Evolutionary conservation across 1,284 basidiomycete species (phyloP), one percentile per base, ranked within the genome.

Genomic region (Puccinia triticina): DNA sequence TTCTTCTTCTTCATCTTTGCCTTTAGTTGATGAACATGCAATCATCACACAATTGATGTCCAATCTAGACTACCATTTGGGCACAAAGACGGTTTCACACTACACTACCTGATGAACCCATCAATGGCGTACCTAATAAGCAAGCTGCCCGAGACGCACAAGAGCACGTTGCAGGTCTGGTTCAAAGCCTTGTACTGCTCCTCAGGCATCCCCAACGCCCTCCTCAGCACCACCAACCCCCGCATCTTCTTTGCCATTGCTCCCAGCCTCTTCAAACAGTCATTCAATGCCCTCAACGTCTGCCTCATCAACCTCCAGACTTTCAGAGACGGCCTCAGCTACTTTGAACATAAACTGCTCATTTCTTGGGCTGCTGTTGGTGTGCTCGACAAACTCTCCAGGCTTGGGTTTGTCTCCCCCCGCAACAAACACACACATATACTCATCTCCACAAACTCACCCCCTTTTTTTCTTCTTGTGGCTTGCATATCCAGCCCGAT

Each of bases 331-430:
- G 79, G 71, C 16, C 59, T 81, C 29, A 81, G 79, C 59, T 81
- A 81, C 50, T 81, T 81, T 43, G 71, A 81, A 57, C 79, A 81
- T 37, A 72, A 81, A n/a, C 57, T 81, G n/a, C 43, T 81, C 8
- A 48, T 81, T 14, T 67, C 32, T 29, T 71, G 79, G 12, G 74
- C 71, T 66, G 71, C 79, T 11, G 79, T 74, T 2, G 79, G 79
- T 16, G 79, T 81, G 29, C 40, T 81, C 14, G 43, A 81, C 46
- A 71, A 81, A 46, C 66, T 81, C 37, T 74, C 46, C 21, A 57
- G 71, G 55, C 37, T 37, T 16, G 79, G 79, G 79, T 81, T n/a
- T n/a, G n/a, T n/a, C n/a, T n/a, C n/a, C n/a, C n/a, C n/a, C n/a
- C n/a, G n/a, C n/a, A n/a, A n/a, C n/a, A n/a, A n/a, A n/a, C n/a